Base-by-base conservation (phyloP, 2,329 filamentous ascomycete species). In the Paraconiothyrium brasiliense region DNA sequence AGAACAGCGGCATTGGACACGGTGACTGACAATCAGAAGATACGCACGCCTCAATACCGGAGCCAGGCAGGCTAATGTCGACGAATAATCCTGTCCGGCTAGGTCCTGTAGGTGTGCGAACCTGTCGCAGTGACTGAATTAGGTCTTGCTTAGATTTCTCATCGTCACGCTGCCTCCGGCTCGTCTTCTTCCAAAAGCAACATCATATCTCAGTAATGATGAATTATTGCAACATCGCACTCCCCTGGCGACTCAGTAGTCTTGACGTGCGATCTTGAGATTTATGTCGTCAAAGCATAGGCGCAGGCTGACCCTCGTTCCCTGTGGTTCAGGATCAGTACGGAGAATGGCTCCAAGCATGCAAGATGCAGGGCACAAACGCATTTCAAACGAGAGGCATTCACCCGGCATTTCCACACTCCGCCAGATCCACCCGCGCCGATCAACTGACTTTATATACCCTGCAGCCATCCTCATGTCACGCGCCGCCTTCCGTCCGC, bases 391-490 rank as follows among this genome's bases (percentile, higher is more conserved):
- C 41, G 56, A 35, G 44, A 54, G 24, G 63, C 59, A 60, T 61
- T 64, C 54, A 57, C 22, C 59, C 63, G 54, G 54, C 63, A 58
- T 58, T 57, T 50, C 58, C 58, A 57, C 54, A 27, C 13, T 27
- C 58, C 55, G 56, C 57, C 44, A 59, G 55, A 35, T 48, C 22
- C 32, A 41, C 50, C 54, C 43, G 39, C n/a, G 35, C 49, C n/a
- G 52, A 55, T 50, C 54, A 54, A 62, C 62, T 59, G 35, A 52
- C 48, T 54, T 56, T 59, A 64, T 62, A 64, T 55, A 54, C 58
- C 61, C 39, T 61, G 58, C 13, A 27, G 47, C 50, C 32, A 47
- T 48, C 55, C 51, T 34, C 46, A 24, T 27, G 47, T 52, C 32
- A 47, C 50, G 44, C 50, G 51, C 50, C 41, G 49, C 57, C 57